Conservation (phyloP, 768 basidiomycete genomes). For the Dioszegia crocea region DNA sequence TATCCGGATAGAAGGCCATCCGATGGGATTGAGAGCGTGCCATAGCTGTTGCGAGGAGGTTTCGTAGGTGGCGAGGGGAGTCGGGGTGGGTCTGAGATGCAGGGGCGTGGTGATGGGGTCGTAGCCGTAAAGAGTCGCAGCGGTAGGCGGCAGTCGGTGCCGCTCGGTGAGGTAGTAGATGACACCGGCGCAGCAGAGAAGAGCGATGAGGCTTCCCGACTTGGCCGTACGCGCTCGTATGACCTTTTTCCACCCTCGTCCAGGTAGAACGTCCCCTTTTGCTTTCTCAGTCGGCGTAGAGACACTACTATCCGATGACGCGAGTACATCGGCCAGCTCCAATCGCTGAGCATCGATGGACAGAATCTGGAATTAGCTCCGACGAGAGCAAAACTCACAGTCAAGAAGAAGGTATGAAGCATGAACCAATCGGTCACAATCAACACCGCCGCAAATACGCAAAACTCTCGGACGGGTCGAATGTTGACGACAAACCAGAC, state of each 20-base stretch:
- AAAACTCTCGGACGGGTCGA: constrained; percentile 85
- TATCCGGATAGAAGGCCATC: constrained; percentile 27
- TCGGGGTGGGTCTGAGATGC: constrained; percentile 15
- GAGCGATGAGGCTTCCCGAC: constrained; percentile 40
- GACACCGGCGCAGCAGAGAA: constrained; percentile 36
- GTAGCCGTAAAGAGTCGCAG: constrained; percentile 43
- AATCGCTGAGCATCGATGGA: constrained; percentile 93
- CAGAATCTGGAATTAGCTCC: constrained; percentile 51
- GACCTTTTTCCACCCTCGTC: constrained; percentile 17
- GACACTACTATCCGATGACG: constrained; percentile 6
- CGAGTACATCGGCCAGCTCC: constrained; percentile 75
- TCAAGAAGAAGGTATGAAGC: constrained; percentile 90
- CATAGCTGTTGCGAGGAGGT: constrained; percentile 29
- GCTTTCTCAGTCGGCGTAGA: neutral
- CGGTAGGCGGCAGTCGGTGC: constrained; percentile 19
- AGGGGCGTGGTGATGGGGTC: constrained; percentile 11
- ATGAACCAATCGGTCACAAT: constrained; percentile 96
- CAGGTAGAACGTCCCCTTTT: constrained; percentile 3
- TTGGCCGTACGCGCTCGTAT: constrained; percentile 17
- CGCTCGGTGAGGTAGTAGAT: constrained; percentile 45
- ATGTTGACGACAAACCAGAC: constrained; percentile 65
- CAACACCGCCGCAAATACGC: constrained; percentile 87
- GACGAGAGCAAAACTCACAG: constrained; percentile 54
- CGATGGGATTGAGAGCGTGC: constrained; percentile 39
- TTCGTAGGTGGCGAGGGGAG: constrained; percentile 4